A percentile compares a stretch with the other conserved stretches of the same genome.
Conservation (phyloP, 257 asterid species). For the Gynochthodes officinalis region DNA sequence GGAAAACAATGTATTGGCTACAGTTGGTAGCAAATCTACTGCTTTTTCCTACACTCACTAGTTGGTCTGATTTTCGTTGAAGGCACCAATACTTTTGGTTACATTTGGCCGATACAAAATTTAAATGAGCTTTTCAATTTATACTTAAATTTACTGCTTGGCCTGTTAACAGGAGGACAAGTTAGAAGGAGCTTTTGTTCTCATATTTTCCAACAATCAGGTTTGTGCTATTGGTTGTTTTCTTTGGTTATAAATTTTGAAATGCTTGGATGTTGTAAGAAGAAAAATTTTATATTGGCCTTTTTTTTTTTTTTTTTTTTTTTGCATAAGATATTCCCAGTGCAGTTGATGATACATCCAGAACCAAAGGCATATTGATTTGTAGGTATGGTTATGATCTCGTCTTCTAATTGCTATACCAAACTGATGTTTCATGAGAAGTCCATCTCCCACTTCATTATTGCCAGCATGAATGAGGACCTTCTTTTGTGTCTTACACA, state of each 20-base stretch:
- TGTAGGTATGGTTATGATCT: no score
- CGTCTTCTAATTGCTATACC: no score
- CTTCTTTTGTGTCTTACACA: no score
- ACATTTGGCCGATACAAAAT: no score
- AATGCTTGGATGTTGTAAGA: neutral
- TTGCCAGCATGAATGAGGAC: no score
- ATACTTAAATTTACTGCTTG: neutral
- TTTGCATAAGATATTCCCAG: conserved; percentile 86
- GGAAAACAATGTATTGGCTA: neutral
- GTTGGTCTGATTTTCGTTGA: neutral
- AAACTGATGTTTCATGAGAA: no score
- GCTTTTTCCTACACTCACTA: neutral
- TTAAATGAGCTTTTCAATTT: neutral
- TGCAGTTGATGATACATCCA: conserved; percentile 97
- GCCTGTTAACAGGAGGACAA: conserved; percentile 41
- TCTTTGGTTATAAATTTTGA: neutral
- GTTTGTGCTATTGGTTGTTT: conserved; percentile 12
- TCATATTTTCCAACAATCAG: conserved; percentile 50
- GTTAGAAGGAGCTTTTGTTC: conserved; percentile 49
- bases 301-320: no score
- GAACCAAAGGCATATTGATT: no score
- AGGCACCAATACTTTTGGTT: neutral
- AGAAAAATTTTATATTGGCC: neutral
- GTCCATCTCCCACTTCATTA: no score
- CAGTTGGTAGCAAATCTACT: neutral